phyloP scores from a whole-genome alignment of 2,329 filamentous ascomycete genomes.

The Fusarium protoensiforme region DNA sequence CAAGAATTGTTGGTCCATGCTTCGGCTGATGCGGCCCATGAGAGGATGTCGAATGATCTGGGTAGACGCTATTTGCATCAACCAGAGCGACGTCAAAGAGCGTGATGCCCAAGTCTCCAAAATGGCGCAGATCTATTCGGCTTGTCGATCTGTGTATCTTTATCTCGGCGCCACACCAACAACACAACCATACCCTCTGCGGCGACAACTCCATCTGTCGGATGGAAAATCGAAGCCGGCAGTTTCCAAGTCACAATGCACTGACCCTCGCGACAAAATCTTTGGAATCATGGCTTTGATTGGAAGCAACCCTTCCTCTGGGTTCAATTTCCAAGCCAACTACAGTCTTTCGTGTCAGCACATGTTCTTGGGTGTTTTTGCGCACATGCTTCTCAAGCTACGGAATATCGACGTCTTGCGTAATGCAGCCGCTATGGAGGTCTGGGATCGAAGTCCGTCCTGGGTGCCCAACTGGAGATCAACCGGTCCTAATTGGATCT shows the following conservation, averaged over 20 bases:
- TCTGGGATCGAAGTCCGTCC: background rate
- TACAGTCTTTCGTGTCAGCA: background rate
- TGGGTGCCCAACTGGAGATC: background rate
- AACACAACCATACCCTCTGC: background rate
- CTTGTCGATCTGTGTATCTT: background rate
- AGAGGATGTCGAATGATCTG: background rate
- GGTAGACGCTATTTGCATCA: background rate
- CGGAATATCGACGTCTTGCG: background rate
- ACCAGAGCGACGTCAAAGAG: background rate
- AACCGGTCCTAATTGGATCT: background rate
- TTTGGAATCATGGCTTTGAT: background rate
- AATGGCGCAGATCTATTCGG: background rate
- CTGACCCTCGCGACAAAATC: background rate
- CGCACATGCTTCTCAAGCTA: accelerated
- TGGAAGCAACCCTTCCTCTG: accelerated
- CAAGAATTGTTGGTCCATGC: constrained; percentile 4
- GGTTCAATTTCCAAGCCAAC: background rate
- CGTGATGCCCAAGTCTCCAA: background rate
- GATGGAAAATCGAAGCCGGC: background rate
- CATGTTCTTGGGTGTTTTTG: background rate
- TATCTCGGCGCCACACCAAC: background rate
- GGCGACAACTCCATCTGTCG: background rate
- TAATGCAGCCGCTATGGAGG: background rate
- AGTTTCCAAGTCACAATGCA: background rate
- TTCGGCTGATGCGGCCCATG: accelerated